phyloP scores from a whole-genome alignment of 1,284 basidiomycete species.

The Sporisorium reilianum region DNA sequence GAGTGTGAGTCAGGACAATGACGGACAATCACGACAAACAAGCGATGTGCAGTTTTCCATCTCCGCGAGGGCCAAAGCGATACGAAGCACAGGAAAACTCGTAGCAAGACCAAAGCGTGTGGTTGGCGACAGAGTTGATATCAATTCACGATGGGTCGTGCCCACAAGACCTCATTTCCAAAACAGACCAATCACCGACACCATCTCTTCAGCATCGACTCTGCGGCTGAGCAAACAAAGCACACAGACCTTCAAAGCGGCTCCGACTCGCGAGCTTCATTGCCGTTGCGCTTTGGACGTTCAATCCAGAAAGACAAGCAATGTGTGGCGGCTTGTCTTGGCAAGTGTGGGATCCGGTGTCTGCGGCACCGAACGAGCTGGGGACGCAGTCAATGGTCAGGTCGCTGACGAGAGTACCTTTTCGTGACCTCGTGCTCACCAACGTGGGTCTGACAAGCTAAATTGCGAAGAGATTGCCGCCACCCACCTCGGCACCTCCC shows the following conservation, averaged over 20 bases:
- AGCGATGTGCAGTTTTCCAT: background rate
- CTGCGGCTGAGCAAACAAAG: slow-evolving; percentile 6
- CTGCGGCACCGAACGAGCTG: background rate
- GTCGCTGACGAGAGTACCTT: background rate
- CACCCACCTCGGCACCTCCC: background rate
- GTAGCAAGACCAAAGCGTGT: background rate
- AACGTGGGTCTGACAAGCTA: background rate
- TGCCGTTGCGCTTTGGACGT: background rate
- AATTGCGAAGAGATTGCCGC: background rate
- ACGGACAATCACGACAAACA: background rate
- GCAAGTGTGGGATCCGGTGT: background rate
- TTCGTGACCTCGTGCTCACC: background rate
- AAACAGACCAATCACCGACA: background rate
- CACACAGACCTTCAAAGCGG: background rate
- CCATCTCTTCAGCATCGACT: background rate
- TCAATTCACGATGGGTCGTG: background rate
- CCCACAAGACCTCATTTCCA: background rate
- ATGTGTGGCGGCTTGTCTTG: background rate
- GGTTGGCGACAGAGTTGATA: background rate
- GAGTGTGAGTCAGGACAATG: too few species aligned
- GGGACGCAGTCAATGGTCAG: background rate
- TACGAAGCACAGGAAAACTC: background rate
- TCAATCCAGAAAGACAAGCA: background rate
- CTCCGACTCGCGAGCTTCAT: background rate
- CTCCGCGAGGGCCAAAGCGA: background rate